Evolutionary conservation across 768 basidiomycete genomes (phyloP), one percentile per base, ranked within the genome.

Genomic region (Gloeostereum incarnatum): DNA sequence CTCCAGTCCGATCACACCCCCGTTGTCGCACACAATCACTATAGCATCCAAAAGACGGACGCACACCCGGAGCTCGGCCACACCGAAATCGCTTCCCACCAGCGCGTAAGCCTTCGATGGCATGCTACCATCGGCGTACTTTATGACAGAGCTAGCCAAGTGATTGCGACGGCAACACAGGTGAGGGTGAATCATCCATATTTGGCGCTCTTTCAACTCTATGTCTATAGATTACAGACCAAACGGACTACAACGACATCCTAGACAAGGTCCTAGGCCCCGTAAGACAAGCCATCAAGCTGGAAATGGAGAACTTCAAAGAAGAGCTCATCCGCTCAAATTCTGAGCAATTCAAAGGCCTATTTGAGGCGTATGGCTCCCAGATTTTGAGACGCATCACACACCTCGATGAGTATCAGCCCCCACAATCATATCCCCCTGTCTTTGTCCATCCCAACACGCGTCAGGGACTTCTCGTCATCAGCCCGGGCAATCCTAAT

Each of bases 21-120:
- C 7, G 16, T 35, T 6, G 32, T 21, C 10, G 40, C 33, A 2
- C 20, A 18, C 3, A 17, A 7, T 1, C 18, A 40, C 18, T 34
- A 40, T n/a, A 24, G 39, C 16, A 11, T 33, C 6, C 31, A 40
- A 2, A 14, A 6, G 4, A n/a, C 8, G 14, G 19, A 13, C 2
- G 13, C 21, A 1, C 8, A 18, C 10, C 25, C 21, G 8, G 8
- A 11, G 6, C 21, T 40, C 3, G 18, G 31, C 1, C 5, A 31
- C 3, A 32, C 32, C 20, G 31, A 17, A 8, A 31, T 40, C 27
- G 18, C 39, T 6, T 23, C 17, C n/a, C 32, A 33, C 31, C 39
- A 40, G 23, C 13, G 21, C 4, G 39, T 40, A 3, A 33, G 17
- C 1, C 5, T 34, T 4, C 8, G 39, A 3, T 40, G 39, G 31